phyloP scores from a whole-genome alignment of 179 eudicot genomes.

The Beta macrorhiza region DNA sequence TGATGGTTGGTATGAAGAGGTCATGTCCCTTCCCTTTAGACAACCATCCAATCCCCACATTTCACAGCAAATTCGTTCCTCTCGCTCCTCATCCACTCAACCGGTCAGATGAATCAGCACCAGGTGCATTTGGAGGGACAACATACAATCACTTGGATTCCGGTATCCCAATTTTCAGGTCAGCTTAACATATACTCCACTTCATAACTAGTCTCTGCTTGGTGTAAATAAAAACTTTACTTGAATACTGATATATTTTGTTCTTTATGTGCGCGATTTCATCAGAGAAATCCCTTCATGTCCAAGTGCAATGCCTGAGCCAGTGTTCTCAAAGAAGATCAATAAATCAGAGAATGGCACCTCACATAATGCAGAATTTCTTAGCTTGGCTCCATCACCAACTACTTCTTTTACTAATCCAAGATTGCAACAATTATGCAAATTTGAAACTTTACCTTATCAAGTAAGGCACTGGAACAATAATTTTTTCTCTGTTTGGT shows the following conservation, averaged over 20 bases:
- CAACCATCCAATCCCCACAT: constrained; percentile 47
- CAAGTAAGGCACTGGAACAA: constrained; percentile 33
- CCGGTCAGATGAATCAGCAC: constrained; percentile 39
- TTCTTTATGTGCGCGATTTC: neutral
- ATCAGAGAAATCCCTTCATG: constrained; percentile 42
- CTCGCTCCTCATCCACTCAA: constrained; percentile 18
- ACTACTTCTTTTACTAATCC: constrained; percentile 28
- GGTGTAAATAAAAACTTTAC: neutral
- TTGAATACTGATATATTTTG: neutral
- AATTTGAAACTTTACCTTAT: constrained; percentile 26
- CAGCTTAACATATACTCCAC: neutral
- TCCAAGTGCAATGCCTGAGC: constrained; percentile 33
- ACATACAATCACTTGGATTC: constrained; percentile 29
- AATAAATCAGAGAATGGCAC: constrained; percentile 25
- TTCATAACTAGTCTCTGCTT: neutral
- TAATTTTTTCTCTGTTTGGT: neutral
- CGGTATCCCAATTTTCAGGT: constrained; percentile 46
- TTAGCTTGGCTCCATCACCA: constrained; percentile 50
- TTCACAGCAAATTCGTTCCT: constrained; percentile 39
- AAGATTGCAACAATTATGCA: constrained; percentile 28
- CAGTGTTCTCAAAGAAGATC: constrained; percentile 26
- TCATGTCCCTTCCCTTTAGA: constrained; percentile 54
- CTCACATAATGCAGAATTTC: constrained; percentile 43
- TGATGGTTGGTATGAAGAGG: constrained; percentile 65
- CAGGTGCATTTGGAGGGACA: constrained; percentile 33